These are phyloP conservation scores for Capsicum pubescens DNA, from an alignment of 257 asterid genomes.

Conservation along the genomic window DNA sequence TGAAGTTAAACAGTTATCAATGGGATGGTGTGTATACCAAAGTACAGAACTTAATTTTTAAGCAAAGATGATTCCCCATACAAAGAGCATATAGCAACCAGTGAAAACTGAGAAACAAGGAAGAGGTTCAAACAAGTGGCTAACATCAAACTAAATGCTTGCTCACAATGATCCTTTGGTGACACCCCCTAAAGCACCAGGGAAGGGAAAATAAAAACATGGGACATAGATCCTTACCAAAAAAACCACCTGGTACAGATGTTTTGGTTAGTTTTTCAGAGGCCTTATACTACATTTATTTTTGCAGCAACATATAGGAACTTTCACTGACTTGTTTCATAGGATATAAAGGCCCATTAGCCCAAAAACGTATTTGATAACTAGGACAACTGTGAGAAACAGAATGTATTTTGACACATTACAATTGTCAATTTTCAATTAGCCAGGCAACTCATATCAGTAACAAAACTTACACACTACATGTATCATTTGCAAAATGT, in stretches of 20 bases:
- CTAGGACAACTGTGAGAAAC: slow-evolving; percentile 2
- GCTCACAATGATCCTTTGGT: slow-evolving; percentile 13
- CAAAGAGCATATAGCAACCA: slow-evolving; percentile 18
- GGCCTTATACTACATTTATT: not conserved
- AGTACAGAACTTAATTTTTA: not conserved
- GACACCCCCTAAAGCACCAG: not conserved
- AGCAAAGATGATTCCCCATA: not conserved
- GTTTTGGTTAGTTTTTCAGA: not conserved
- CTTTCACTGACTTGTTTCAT: slow-evolving; percentile 1
- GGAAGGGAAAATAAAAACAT: not conserved
- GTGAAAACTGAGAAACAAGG: not conserved
- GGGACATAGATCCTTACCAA: not conserved
- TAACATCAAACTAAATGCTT: not conserved
- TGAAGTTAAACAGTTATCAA: not conserved
- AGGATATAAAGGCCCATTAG: not conserved
- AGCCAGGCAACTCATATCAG: slow-evolving; percentile 7
- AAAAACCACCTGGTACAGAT: not conserved
- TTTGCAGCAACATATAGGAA: not conserved
- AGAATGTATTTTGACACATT: not conserved
- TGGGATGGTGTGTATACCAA: not conserved
- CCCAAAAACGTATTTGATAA: not conserved
- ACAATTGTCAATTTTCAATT: slow-evolving; percentile 5
- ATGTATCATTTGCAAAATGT: slow-evolving; percentile 85
- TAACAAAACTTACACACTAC: slow-evolving; percentile 85
- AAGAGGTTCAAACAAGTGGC: slow-evolving; percentile 16